These are phyloP conservation scores for Phytophthora tubulina DNA, from an alignment of 352 stramenopile species.

Conservation along the genomic window DNA sequence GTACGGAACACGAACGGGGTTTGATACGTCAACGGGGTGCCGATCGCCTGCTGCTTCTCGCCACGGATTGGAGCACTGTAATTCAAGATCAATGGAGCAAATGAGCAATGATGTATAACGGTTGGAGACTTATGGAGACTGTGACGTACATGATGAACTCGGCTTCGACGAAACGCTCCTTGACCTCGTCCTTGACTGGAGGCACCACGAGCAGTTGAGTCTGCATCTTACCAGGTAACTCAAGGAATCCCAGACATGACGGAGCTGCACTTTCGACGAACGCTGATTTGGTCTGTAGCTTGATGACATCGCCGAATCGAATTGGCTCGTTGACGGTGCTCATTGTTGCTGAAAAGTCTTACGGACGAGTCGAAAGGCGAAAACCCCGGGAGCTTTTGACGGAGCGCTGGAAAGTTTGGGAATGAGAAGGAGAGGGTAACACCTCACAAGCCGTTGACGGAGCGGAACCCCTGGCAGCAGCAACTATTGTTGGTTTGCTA, in stretches of 20 bases:
- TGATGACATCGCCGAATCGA: constrained; percentile 67
- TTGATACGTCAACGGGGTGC: constrained; percentile 69
- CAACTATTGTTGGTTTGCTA: constrained; percentile 36
- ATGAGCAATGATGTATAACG: constrained; percentile 7
- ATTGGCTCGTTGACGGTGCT: constrained; percentile 42
- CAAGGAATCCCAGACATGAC: constrained; percentile 56
- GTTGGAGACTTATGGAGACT: not conserved
- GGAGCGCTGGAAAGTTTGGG: constrained; percentile 41
- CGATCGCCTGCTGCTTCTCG: constrained; percentile 56
- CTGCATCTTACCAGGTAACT: constrained; percentile 49
- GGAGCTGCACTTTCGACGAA: constrained; percentile 36
- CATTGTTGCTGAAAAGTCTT: constrained; percentile 26
- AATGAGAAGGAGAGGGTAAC: constrained; percentile 27
- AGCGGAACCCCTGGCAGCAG: not conserved
- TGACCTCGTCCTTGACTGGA: constrained; percentile 54
- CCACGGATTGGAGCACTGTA: constrained; percentile 49
- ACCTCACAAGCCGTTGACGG: constrained; percentile 23
- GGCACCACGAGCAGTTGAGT: constrained; percentile 66
- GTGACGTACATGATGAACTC: constrained; percentile 77
- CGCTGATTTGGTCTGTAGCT: constrained; percentile 51
- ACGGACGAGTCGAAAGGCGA: constrained; percentile 1
- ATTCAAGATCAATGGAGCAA: not conserved
- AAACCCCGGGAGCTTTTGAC: constrained; percentile 13
- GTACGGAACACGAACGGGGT: constrained; percentile 77
- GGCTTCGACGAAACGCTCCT: constrained; percentile 54